Evolutionary conservation across 495 filamentous ascomycete genomes (phyloP), one percentile per base, ranked within the genome.

Genomic region (Parmelia sp.): DNA sequence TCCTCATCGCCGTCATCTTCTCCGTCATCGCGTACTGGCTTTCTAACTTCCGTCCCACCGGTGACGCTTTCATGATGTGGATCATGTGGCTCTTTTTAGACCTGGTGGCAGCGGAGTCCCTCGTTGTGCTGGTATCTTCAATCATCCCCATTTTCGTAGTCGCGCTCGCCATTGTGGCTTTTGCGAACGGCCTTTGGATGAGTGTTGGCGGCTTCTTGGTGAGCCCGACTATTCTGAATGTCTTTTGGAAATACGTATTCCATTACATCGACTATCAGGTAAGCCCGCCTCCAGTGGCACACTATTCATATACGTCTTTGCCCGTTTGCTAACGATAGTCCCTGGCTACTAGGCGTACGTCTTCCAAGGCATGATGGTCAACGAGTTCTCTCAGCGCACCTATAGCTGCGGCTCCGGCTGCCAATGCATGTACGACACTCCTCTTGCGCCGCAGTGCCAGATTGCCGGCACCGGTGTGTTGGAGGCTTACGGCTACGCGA

Each of bases 331-430:
- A 27, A 60, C 25, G 5, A 15, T 8, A 23, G 14, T 23, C 21
- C 9, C 29, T 21, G 27, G 31, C 19, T 27, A 63, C 31, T 29
- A 64, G 63, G 79, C 83, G 25, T 93, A 90, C 68, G 90, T 92
- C 37, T 93, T 94, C 78, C 87, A 91, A 66, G 90, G 90, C 23
- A 92, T 94, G 90, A 90, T 94, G 89, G 83, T 92, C 27, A 93
- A 92, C 71, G 89, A 94, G 74, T 92, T 94, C 70, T 74, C 72
- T 0, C 44, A 83, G 19, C 74, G 89, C 2, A 80, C 67, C 14
- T 94, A 88, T 70, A 71, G 71, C 25, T 93, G 90, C 66, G 74
- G 65, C 7, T 62, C 56, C 7, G 61, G 45, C 17, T 91, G 86
- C 68, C 73, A 82, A 23, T 93, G 90, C 74, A 88, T 88, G 84